Percentiles rank a stretch among this genome's conserved stretches.
Evolutionary conservation across 345 rosid species (phyloP).

Genomic region (Citrus maxima): DNA sequence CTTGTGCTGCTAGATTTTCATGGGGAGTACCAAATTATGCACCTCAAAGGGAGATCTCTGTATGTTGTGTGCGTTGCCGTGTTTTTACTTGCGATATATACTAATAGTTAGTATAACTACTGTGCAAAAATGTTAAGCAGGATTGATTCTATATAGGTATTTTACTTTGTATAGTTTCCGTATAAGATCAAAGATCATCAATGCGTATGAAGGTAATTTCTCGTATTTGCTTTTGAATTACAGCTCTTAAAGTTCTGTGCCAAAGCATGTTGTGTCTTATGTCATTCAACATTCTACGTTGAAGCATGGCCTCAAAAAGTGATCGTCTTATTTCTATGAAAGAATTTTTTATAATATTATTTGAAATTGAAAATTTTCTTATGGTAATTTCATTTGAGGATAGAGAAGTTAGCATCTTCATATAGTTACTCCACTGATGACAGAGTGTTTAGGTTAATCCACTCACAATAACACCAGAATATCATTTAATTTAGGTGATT

Average conservation of each 20-base stretch:
- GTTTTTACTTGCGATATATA: too few relatives aligned
- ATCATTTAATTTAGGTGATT: background rate
- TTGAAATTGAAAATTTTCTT: too few relatives aligned
- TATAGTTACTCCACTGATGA: background rate
- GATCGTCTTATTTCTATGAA: too few relatives aligned
- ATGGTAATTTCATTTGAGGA: too few relatives aligned
- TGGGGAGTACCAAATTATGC: background rate
- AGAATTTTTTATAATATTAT: too few relatives aligned
- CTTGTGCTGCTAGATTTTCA: background rate
- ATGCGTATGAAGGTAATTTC: background rate
- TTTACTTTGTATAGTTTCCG: background rate
- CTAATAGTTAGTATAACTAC: too few relatives aligned
- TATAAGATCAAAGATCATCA: background rate
- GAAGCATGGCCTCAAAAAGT: background rate
- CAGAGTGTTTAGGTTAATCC: background rate
- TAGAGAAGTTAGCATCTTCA: too few relatives aligned
- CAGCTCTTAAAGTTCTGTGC: background rate
- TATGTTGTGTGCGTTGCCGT: background rate
- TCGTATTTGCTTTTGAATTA: background rate
- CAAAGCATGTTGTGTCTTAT: background rate
- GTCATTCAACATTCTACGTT: background rate
- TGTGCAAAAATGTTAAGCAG: too few relatives aligned
- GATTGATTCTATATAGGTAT: background rate
- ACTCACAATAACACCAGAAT: background rate
- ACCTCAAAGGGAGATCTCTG: background rate